Percentiles rank a stretch among this genome's conserved stretches.
phyloP scores from a whole-genome alignment of 768 basidiomycete genomes.

The Leccinum rimulosum region DNA sequence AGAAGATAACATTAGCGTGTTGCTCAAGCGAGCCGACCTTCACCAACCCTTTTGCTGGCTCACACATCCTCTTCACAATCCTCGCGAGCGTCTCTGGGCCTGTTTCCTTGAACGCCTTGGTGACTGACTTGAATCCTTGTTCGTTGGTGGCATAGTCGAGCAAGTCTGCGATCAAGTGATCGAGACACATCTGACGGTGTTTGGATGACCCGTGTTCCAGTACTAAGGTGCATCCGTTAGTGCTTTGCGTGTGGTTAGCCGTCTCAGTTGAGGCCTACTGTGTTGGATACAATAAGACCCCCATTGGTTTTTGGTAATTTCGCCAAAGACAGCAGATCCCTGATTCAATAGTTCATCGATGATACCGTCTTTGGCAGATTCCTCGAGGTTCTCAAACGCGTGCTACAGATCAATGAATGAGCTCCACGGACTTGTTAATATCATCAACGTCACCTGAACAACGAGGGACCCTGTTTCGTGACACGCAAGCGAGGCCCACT shows the following conservation, averaged over 20 bases:
- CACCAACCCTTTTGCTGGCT: constrained; percentile 73
- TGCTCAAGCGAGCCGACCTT: background rate
- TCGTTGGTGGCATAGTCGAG: constrained; percentile 79
- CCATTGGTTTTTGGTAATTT: constrained; percentile 87
- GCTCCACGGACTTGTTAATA: background rate
- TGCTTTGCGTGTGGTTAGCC: background rate
- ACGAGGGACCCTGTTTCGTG: constrained; percentile 90
- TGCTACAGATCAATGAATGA: constrained; percentile 45
- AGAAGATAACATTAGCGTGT: constrained; percentile 20
- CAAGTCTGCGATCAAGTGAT: constrained; percentile 72
- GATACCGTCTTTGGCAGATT: constrained; percentile 80
- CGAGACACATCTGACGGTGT: constrained; percentile 73
- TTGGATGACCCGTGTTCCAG: constrained; percentile 80
- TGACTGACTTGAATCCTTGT: constrained; percentile 85
- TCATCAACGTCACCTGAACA: constrained; percentile 57
- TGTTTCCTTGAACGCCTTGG: constrained; percentile 83
- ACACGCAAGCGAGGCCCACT: constrained; percentile 87
- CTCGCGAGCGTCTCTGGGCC: constrained; percentile 72
- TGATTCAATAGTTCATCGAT: constrained; percentile 81
- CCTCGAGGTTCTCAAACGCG: constrained; percentile 83
- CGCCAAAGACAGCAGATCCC: constrained; percentile 62
- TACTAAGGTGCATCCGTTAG: constrained; percentile 41
- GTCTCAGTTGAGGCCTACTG: constrained; percentile 48
- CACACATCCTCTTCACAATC: constrained; percentile 80
- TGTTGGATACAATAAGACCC: constrained; percentile 86